Percentiles rank a stretch among this genome's conserved stretches.
phyloP scores from a whole-genome alignment of 1,139 yeast species.

The Yamadazyma membranifaciens region DNA sequence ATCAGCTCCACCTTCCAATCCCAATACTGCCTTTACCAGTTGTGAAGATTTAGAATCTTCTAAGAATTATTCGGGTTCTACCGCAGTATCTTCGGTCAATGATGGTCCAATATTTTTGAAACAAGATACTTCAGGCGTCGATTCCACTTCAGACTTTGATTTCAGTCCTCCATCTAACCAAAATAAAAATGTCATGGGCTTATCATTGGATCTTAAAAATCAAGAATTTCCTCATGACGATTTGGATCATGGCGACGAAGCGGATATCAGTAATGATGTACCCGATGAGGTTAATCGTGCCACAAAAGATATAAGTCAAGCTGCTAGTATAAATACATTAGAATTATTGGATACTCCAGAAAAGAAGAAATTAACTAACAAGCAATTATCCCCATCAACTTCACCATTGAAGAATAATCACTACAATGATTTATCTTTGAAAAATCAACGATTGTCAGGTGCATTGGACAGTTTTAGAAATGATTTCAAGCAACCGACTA shows the following conservation, averaged over 20 bases:
- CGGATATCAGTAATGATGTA: not conserved
- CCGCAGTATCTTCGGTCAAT: conserved; percentile 13
- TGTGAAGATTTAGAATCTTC: conserved; percentile 9
- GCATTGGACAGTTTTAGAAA: conserved; percentile 31
- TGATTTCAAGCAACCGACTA: conserved; percentile 25
- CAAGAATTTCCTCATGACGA: conserved; percentile 4
- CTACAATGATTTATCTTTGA: conserved; percentile 4
- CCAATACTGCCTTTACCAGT: conserved; percentile 6
- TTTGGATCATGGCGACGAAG: conserved; percentile 4
- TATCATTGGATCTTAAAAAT: conserved; percentile 25
- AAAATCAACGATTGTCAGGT: conserved; percentile 23
- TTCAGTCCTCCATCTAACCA: conserved; percentile 15
- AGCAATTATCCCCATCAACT: conserved; percentile 12
- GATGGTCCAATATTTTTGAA: conserved; percentile 9
- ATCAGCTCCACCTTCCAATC: conserved; percentile 1
- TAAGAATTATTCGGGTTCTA: conserved; percentile 14
- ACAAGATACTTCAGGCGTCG: conserved; percentile 10
- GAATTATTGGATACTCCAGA: conserved; percentile 16
- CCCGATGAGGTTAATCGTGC: conserved; percentile 19
- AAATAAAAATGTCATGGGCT: conserved; percentile 30
- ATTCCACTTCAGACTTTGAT: conserved; percentile 13
- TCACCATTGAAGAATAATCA: conserved; percentile 6
- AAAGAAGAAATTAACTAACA: conserved; percentile 6
- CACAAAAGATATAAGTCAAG: conserved; percentile 13
- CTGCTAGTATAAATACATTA: conserved; percentile 14